phyloP scores from a whole-genome alignment of 2,329 filamentous ascomycete species.

The Alternaria atra region DNA sequence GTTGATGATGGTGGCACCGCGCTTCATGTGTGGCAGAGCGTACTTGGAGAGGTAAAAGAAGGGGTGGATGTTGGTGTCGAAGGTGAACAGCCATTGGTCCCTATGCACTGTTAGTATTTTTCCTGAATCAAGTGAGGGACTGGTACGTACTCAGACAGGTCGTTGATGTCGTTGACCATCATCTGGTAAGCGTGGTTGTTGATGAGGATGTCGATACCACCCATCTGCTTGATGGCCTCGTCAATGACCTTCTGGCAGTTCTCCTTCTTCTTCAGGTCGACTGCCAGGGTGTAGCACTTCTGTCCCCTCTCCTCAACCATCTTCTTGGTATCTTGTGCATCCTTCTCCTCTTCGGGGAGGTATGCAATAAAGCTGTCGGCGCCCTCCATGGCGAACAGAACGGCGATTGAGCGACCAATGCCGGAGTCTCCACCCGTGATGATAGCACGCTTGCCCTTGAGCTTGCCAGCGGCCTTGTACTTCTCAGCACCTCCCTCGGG shows the following conservation, averaged over 20 bases:
- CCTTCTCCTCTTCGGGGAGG: slow-evolving; percentile 76
- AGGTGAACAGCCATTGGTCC: slow-evolving; percentile 81
- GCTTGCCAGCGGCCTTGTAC: slow-evolving; percentile 79
- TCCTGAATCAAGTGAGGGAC: too few relatives aligned
- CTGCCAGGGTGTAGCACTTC: slow-evolving; percentile 70
- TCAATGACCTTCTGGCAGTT: slow-evolving; percentile 77
- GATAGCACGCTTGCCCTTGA: slow-evolving; percentile 76
- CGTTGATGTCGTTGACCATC: slow-evolving; percentile 75
- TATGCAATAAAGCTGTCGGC: slow-evolving; percentile 78
- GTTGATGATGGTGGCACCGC: slow-evolving; percentile 83
- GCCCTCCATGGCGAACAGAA: slow-evolving; percentile 83
- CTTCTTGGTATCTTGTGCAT: slow-evolving; percentile 77
- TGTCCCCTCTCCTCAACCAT: slow-evolving; percentile 72
- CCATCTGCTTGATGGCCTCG: slow-evolving; percentile 70
- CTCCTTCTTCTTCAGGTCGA: slow-evolving; percentile 70
- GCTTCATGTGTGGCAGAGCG: slow-evolving; percentile 75
- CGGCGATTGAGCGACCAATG: slow-evolving; percentile 77
- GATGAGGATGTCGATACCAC: slow-evolving; percentile 75
- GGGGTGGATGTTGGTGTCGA: slow-evolving; percentile 84
- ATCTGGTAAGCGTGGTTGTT: slow-evolving; percentile 80
- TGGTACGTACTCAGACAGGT: slow-evolving; percentile 70
- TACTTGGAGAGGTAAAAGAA: slow-evolving; percentile 86
- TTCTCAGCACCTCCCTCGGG: slow-evolving; percentile 72
- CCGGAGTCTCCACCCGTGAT: slow-evolving; percentile 85
- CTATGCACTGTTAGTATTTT: slow-evolving; percentile 48